These are phyloP conservation scores for Extremus antarcticus DNA, from an alignment of 495 filamentous ascomycete species.

Conservation along the genomic window DNA sequence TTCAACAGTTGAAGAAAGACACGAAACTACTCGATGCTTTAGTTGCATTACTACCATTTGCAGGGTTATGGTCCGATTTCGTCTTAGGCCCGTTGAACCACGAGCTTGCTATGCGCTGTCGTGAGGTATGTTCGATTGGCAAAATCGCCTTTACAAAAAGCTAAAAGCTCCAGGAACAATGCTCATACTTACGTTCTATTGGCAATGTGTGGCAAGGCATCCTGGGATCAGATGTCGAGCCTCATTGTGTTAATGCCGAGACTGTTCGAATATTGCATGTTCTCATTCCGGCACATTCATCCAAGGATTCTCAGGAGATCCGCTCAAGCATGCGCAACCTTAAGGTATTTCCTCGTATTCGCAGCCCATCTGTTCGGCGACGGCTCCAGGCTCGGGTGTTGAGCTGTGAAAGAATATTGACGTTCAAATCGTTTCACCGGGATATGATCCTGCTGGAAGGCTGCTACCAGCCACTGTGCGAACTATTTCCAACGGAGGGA, in stretches of 20 bases:
- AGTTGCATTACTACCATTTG: not conserved
- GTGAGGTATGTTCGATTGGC: not conserved
- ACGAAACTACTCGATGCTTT: not conserved
- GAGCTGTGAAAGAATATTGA: not conserved
- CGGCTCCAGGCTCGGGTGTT: not conserved
- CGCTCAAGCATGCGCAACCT: not conserved
- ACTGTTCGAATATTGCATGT: not conserved
- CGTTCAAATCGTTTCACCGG: not conserved
- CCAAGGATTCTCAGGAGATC: not conserved
- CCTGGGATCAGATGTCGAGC: not conserved
- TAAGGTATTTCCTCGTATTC: not conserved
- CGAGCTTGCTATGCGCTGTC: not conserved
- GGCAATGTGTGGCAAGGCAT: not conserved
- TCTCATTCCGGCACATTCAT: not conserved
- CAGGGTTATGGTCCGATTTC: not conserved
- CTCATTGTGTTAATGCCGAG: not conserved
- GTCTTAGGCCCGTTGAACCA: not conserved
- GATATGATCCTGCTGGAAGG: not conserved
- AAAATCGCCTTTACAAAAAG: no score
- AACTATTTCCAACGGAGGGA: no score
- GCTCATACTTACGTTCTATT: not conserved
- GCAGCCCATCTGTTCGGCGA: not conserved
- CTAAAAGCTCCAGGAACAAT: not conserved
- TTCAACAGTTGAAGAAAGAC: not conserved
- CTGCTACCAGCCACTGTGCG: not conserved